Evolutionary conservation across 129 eudicot genomes (phyloP), one percentile per base, ranked within the genome.

Genomic region (Calendula officinalis): DNA sequence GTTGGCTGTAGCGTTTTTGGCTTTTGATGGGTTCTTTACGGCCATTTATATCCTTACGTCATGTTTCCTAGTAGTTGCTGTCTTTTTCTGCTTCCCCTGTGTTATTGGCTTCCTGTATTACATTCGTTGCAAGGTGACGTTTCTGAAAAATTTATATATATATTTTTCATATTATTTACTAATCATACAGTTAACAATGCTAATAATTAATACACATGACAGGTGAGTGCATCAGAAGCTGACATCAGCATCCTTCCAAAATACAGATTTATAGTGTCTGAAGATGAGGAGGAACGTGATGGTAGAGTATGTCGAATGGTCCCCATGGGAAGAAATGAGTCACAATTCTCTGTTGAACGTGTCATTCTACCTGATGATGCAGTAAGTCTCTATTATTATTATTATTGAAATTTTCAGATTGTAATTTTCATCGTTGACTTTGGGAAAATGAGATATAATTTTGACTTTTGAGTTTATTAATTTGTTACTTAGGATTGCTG

Each of bases 51-150:
- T 81, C 64, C 80, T 84, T 64, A 65, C 81, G 82, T 80, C 75
- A 41, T 81, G 80, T 62, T 74, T 87, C 42, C 77, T 83, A 22
- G 86, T 85, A 52, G 58, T 87, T 44, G 84, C 91, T 60, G 83
- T 87, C 33, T 83, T 83, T 59, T 83, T 89, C 83, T 83, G 95
- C 81, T 75, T 87, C 65, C 90, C 90, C 34, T 83, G 85, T 79
- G 75, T 86, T 56, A 86, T 86, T 55, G 87, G 82, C 45, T 66
- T 86, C 62, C 87, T 87, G 39, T 83, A 87, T 70, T 80, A 83
- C 35, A 76, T 83, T 69, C 83, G 81, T 1, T 90, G 85, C 65
- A 85, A 87, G 84, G 95, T 87, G 77, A 22, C 30, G 2, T 22
- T 22, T 22, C 30, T 22, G 2, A 22, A 22, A 22, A 0, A 22